Evolutionary conservation across 768 basidiomycete genomes (phyloP), one percentile per base, ranked within the genome.

Genomic region (Dacryopinax primogenitus): DNA sequence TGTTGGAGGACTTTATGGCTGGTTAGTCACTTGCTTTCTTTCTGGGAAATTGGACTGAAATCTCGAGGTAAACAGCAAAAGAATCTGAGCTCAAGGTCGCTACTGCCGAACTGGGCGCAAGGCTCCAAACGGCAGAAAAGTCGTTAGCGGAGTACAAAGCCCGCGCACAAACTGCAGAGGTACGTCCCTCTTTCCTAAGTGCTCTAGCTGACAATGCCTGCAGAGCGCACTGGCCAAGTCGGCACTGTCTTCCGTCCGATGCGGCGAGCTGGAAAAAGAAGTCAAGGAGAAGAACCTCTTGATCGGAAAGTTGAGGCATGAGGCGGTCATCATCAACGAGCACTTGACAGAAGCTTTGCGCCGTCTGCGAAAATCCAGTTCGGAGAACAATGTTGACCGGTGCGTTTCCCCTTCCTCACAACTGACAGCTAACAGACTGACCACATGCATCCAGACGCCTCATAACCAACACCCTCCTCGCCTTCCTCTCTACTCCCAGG

Each of bases 281-380:
- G 80, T 96, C 61, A 96, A 92, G 75, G 95, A 98, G 75, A 98
- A 99, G 82, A 87, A 86, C 65, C 77, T 90, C n/a, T 80, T 96
- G 13, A 90, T 96, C n/a, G 89, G 87, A 58, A 98, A 98, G 74
- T 80, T 97, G 65, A 83, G 94, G 58, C 95, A 98, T 70, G 95
- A 99, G 82, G 95, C 88, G 62, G 92, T 99, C 15, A 95, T 97
- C 66, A 86, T 94, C 73, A 98, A 98, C 69, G 96, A 98, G 72
- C 96, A 99, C 71, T 80, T 99, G 12, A 96, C 93, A 71, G 95
- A 98, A 75, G 96, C 96, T 1, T 83, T 99, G n/a, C 90, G 95
- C 13, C 86, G 96, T 26, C 81, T 99, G 62, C 85, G 92, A 51
- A 87, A 86, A 68, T 90, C 86, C 66, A 86, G 90, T 0, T 83